Evolutionary conservation across 1,139 yeast genomes (phyloP).

Genomic region (Blastobotrys aristatus): DNA sequence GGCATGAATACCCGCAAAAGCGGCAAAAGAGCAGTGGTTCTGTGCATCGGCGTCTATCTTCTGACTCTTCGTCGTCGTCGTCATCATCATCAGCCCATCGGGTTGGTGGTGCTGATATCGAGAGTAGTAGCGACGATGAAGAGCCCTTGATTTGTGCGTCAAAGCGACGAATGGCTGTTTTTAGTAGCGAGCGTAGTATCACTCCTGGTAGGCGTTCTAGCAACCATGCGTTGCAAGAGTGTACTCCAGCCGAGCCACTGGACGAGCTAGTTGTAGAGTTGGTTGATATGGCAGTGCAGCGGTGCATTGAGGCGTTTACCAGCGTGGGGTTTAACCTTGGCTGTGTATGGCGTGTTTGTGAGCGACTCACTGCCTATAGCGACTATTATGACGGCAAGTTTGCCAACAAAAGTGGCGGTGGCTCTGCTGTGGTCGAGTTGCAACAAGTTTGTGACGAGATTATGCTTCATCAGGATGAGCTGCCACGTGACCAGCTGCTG

Average conservation of each 20-base stretch:
- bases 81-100: too few species aligned
- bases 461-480: neutral
- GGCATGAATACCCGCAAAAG: too few species aligned
- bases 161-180: neutral
- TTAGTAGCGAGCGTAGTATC: neutral
- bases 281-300: neutral
- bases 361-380: neutral
- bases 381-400: neutral
- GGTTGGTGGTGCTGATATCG: too few species aligned
- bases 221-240: neutral
- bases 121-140: too few species aligned
- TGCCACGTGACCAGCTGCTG: neutral
- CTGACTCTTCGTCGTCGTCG: too few species aligned
- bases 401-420: neutral
- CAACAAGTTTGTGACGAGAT: neutral
- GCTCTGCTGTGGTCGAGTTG: too few species aligned
- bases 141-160: too few species aligned
- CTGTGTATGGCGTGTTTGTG: neutral
- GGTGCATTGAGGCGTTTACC: neutral
- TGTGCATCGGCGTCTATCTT: too few species aligned
- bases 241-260: slow-evolving; percentile 2
- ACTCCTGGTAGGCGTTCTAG: too few species aligned
- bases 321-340: neutral
- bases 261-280: neutral
- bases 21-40: too few species aligned